phyloP scores from a whole-genome alignment of 768 basidiomycete genomes.

The Tulasnella sp. region DNA sequence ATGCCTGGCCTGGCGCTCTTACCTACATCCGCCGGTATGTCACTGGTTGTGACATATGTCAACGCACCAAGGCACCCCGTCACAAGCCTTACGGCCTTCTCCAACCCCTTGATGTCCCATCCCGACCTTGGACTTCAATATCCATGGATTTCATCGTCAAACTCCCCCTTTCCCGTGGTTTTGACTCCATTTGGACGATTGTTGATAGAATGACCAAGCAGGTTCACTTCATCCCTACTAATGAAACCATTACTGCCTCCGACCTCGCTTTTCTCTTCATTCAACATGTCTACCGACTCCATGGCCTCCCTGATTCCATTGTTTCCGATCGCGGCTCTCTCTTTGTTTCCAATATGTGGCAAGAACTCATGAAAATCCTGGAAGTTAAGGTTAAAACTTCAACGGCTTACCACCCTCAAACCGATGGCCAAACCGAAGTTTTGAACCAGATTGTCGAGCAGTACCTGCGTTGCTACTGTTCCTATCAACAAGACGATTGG shows the following conservation, averaged over 20 bases:
- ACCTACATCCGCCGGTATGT: constrained; percentile 21
- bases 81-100: constrained; percentile 11
- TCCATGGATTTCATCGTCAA: constrained; percentile 18
- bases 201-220: constrained; percentile 16
- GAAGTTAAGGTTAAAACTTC: constrained; percentile 1
- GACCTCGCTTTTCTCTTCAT: constrained; percentile 32
- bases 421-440: constrained; percentile 26
- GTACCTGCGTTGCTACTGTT: constrained; percentile 22
- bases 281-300: constrained; percentile 24
- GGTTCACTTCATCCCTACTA: constrained; percentile 23
- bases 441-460: constrained; percentile 24
- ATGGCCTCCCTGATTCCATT: constrained; percentile 12
- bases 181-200: constrained; percentile 13
- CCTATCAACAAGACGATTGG: constrained; percentile 24
- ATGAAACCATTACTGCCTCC: constrained; percentile 22
- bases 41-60: constrained; percentile 18
- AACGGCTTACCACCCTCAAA: constrained; percentile 17
- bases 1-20: constrained; percentile 18
- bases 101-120: constrained; percentile 9
- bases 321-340: constrained; percentile 7
- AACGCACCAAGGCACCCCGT: constrained; percentile 5
- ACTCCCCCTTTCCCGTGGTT: constrained; percentile 15
- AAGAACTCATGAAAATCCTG: background rate
- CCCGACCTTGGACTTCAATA: constrained; percentile 6
- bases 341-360: constrained; percentile 14